Evolutionary conservation across 1,284 basidiomycete genomes (phyloP), one percentile per base, ranked within the genome.

Genomic region (Athelia psychrophila): DNA sequence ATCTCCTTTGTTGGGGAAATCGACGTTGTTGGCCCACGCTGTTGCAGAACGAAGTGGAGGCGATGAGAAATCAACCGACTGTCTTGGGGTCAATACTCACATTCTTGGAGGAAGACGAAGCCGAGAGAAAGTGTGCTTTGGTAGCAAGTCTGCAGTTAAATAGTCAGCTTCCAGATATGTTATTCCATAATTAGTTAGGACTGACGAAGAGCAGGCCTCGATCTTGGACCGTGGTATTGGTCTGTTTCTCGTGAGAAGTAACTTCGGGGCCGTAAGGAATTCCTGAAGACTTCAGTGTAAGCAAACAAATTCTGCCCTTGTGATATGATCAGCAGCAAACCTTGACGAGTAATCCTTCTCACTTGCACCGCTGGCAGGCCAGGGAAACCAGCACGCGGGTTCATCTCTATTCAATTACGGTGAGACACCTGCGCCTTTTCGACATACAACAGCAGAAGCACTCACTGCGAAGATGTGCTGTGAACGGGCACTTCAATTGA

Each of bases 391-490:
- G 38, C 38, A n/a, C 38, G 38, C 38, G 38, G 38, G 20, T 42
- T 42, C 38, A 22, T 42, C 38, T 42, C 27, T 30, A 13, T 6
- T 30, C 6, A 30, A 30, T 6, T 30, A 30, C 13, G 6, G 13
- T 30, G 6, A 30, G 13, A 30, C 5, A 30, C 27, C n/a, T n/a
- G n/a, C n/a, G n/a, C n/a, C n/a, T n/a, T n/a, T n/a, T n/a, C 5
- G 27, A 6, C 13, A 30, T 30, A 6, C 5, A 30, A 30, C 5
- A 30, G 27, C 27, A 30, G 27, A 42, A 6, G n/a, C 38, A 18
- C n/a, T 18, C 76, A 69, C 81, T 82, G 51, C 81, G 74, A 49
- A 77, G 67, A 58, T 83, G 81, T 5, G 80, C 78, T 51, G 76
- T 72, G 65, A 80, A 82, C 1, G 81, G 81, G 61, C 81, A 83